Percentiles rank a stretch among this genome's conserved stretches.
These are phyloP conservation scores for Hippophae tibetana DNA, from an alignment of 306 rosid species.

Conservation along the genomic window DNA sequence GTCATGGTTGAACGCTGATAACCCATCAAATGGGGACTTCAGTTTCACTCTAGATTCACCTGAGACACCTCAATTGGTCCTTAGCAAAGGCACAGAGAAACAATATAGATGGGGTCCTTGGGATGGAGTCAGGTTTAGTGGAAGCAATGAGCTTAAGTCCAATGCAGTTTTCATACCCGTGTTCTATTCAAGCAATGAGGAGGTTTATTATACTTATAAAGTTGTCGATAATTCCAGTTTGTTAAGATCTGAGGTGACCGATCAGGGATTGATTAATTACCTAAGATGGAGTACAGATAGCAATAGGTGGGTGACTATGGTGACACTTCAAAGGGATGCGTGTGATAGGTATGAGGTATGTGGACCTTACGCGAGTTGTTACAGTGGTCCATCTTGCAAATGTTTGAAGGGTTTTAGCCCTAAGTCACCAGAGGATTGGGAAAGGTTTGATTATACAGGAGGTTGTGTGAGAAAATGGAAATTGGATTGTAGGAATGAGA, in stretches of 20 bases:
- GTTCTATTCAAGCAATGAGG: slow-evolving; percentile 12
- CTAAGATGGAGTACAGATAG: background rate
- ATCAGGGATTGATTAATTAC: slow-evolving; percentile 4
- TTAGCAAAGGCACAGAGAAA: slow-evolving; percentile 1
- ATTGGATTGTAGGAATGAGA: slow-evolving; percentile 15
- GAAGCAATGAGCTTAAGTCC: slow-evolving; percentile 8
- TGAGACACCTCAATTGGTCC: slow-evolving; percentile 21
- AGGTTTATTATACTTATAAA: slow-evolving; percentile 13
- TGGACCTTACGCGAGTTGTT: slow-evolving; percentile 21
- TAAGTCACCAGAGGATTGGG: slow-evolving; percentile 21
- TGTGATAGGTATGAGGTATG: slow-evolving; percentile 20
- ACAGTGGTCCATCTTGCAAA: slow-evolving; percentile 3
- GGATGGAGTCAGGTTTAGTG: slow-evolving; percentile 26
- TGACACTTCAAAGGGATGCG: slow-evolving; percentile 1
- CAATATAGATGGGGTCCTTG: slow-evolving; percentile 20
- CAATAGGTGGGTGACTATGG: slow-evolving; percentile 3
- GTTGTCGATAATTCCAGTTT: slow-evolving; percentile 1
- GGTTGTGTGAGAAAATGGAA: slow-evolving; percentile 20
- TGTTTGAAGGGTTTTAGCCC: slow-evolving; percentile 21
- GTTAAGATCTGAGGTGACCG: slow-evolving; percentile 12
- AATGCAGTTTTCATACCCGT: slow-evolving; percentile 12
- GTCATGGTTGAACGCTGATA: slow-evolving; percentile 3
- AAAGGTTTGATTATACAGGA: slow-evolving; percentile 3
- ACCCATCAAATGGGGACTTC: slow-evolving; percentile 16
- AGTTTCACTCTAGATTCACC: slow-evolving; percentile 13